phyloP scores from a whole-genome alignment of 257 asterid species.

The Penstemon barbatus region DNA sequence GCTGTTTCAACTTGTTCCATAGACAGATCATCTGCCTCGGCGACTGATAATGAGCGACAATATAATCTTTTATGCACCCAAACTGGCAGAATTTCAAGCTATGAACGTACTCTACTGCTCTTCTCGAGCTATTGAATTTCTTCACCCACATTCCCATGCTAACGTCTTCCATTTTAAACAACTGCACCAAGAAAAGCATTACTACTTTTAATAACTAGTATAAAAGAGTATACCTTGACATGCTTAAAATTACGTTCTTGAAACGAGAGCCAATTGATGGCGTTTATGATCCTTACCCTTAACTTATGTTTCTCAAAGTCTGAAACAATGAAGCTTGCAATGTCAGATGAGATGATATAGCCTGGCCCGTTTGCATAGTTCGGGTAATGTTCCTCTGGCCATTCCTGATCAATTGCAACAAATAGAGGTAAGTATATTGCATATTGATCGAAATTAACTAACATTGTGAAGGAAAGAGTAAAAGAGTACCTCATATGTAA shows the following conservation, averaged over 20 bases:
- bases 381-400: conserved; percentile 97
- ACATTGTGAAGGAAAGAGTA: background rate
- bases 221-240: background rate
- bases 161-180: conserved; percentile 95
- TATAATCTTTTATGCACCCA: conserved; percentile 81
- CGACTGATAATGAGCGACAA: conserved; percentile 87
- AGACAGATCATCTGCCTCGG: conserved; percentile 90
- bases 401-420: conserved; percentile 55
- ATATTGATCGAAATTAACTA: no score
- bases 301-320: conserved; percentile 61
- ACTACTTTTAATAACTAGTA: no score
- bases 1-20: conserved; percentile 68
- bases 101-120: conserved; percentile 66
- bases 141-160: conserved; percentile 98
- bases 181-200: conserved; percentile 37
- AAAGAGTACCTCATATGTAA: conserved; percentile 61
- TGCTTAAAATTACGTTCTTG: background rate
- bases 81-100: conserved; percentile 87
- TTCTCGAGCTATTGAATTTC: conserved; percentile 52
- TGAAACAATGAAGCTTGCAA: conserved; percentile 63
- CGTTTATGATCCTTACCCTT: conserved; percentile 48
- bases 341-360: conserved; percentile 78
- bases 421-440: background rate
- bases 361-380: conserved; percentile 98
- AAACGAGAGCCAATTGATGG: background rate